Evolutionary conservation across 768 basidiomycete genomes (phyloP), one percentile per base, ranked within the genome.

Genomic region (Infundibulicybe gibba): DNA sequence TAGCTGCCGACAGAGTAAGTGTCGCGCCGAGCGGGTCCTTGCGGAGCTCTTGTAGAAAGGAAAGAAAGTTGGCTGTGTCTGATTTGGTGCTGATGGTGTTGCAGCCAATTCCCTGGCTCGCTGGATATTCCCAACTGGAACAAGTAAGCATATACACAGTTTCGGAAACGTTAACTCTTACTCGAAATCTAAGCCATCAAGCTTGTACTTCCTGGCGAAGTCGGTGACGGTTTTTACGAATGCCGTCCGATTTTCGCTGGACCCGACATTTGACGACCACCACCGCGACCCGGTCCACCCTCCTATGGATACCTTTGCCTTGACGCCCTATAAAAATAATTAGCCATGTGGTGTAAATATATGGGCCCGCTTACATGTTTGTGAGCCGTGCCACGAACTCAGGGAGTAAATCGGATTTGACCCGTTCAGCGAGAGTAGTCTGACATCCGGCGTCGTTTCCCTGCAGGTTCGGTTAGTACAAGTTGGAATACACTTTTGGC

Each of bases 51-150:
- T 80, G 70, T 21, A 92, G 70, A 68, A 90, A 86, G 3, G 67
- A 54, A 41, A 91, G 76, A 62, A 83, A 83, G 64, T 91, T 88
- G 9, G 71, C 63, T 1, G 75, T 75, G 61, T 92, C 89, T 41
- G 69, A 44, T 25, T 25, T 25, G 0, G 53, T 37, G 13, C 67
- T 66, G 49, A 80, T 64, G 4, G 57, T 58, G 62, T 91, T 90
- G 48, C 82, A 82, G 0, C 72, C 73, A 1, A 80, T 67, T 20
- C 87, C 87, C 41, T 68, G 63, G 2, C 59, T 49, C 47, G 70
- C 77, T 1, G 93, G 93, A 61, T 88, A 94, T 68, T 95, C 93
- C 92, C 92, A 94, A 58, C 90, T 92, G 44, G 20, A 19, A 34
- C 12, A 45, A 13, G 47, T 14, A 20, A 30, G 37, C n/a, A 12